Conservation (phyloP, 2,329 filamentous ascomycete genomes). For the Annulohypoxylon truncatum region DNA sequence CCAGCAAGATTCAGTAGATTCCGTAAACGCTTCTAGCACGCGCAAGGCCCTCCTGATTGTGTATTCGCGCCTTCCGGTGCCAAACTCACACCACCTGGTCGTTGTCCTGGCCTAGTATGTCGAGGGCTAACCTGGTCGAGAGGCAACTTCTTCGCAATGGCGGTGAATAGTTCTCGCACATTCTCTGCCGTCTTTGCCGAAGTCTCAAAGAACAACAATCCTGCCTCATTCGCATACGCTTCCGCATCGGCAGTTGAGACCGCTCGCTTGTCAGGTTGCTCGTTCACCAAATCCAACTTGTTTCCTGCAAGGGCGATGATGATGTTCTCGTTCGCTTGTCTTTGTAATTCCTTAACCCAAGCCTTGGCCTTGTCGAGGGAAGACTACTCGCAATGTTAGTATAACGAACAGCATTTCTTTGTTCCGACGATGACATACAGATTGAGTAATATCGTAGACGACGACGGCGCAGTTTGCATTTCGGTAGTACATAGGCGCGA, state of each 20-base stretch:
- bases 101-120: constrained; percentile 76
- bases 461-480: constrained; percentile 99
- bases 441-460: constrained; percentile 99
- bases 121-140: constrained; percentile 95
- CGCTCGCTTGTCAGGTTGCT: constrained; percentile 95
- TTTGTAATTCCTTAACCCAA: constrained; percentile 98
- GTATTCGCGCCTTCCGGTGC: constrained; percentile 67
- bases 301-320: constrained; percentile 98
- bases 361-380: constrained; percentile 99
- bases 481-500: constrained; percentile 99
- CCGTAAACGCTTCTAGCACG: constrained; percentile 59
- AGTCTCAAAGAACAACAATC: constrained; percentile 97
- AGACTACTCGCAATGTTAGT: constrained; percentile 66
- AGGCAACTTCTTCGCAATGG: constrained; percentile 96
- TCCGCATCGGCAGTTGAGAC: constrained; percentile 91
- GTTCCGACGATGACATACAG: constrained; percentile 69
- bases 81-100: constrained; percentile 67
- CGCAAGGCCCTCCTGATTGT: constrained; percentile 66
- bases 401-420: constrained; percentile 9
- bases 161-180: constrained; percentile 93
- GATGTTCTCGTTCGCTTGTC: constrained; percentile 99
- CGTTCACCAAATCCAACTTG: constrained; percentile 95
- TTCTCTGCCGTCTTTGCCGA: constrained; percentile 98
- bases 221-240: constrained; percentile 92
- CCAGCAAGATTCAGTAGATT: constrained; percentile 33